Conservation (phyloP, 2,329 filamentous ascomycete genomes). For the Pestalotiopsis fici region DNA sequence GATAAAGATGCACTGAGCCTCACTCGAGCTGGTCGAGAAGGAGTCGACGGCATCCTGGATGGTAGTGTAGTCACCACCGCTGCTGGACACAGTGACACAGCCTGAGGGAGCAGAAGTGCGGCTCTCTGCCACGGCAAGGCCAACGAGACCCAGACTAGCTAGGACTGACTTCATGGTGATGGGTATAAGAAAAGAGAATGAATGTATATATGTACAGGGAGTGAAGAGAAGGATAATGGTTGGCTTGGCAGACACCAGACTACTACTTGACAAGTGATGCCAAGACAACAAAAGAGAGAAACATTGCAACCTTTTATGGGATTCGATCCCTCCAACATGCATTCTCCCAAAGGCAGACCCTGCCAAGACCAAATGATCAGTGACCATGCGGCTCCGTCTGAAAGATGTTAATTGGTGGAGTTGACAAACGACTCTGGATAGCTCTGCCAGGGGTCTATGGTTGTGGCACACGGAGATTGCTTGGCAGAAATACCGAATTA, state of each 20-base stretch:
- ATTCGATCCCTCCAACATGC: not conserved
- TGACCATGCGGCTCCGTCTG: conserved; percentile 5
- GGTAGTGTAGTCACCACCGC: conserved; percentile 32
- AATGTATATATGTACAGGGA: not conserved
- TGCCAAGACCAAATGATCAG: not conserved
- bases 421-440: not conserved
- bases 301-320: conserved; percentile 5
- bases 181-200: not conserved
- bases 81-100: conserved; percentile 46
- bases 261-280: not conserved
- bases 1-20: conserved; percentile 63
- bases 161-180: conserved; percentile 17
- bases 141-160: conserved; percentile 14
- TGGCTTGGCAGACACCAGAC: not conserved
- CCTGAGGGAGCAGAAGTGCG: conserved; percentile 44
- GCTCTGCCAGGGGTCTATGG: not conserved
- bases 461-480: not conserved
- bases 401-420: conserved; percentile 1
- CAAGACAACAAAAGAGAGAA: not conserved
- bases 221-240: not conserved
- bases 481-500: not conserved
- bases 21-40: conserved; percentile 48
- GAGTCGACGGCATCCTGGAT: conserved; percentile 60
- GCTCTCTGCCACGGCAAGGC: conserved; percentile 26
- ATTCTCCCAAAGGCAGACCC: not conserved